A percentile compares a stretch with the other conserved stretches of the same genome.
Conservation (phyloP, 2,329 filamentous ascomycete genomes). For the Aspergillus clavatus region DNA sequence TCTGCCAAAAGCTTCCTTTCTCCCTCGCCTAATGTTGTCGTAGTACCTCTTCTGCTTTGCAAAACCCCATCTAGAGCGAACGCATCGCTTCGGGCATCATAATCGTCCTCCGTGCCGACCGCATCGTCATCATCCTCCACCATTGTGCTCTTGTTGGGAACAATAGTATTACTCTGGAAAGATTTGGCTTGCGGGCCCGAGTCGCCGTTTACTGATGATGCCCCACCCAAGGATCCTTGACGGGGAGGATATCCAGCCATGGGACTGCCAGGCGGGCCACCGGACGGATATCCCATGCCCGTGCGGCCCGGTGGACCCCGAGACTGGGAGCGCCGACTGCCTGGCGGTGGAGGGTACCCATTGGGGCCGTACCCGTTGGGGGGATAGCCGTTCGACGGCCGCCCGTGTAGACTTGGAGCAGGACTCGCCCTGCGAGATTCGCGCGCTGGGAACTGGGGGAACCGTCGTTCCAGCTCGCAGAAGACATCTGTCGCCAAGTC, state of each 20-base stretch:
- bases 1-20: slow-evolving; percentile 71
- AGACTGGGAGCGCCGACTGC: slow-evolving; percentile 40
- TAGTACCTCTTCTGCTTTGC: slow-evolving; percentile 44
- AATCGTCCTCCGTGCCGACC: slow-evolving; percentile 51
- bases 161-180: slow-evolving; percentile 91
- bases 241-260: slow-evolving; percentile 36
- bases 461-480: slow-evolving; percentile 85
- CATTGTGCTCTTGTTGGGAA: slow-evolving; percentile 97
- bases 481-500: slow-evolving; percentile 95
- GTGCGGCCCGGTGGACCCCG: slow-evolving; percentile 32
- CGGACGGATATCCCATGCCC: slow-evolving; percentile 35
- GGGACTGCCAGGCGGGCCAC: slow-evolving; percentile 32
- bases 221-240: slow-evolving; percentile 39
- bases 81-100: slow-evolving; percentile 57
- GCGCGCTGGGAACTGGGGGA: slow-evolving; percentile 69
- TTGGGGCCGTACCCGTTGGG: slow-evolving; percentile 47
- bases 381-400: slow-evolving; percentile 51
- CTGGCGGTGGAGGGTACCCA: slow-evolving; percentile 33
- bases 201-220: slow-evolving; percentile 54
- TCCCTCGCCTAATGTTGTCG: slow-evolving; percentile 49
- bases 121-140: slow-evolving; percentile 86
- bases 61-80: slow-evolving; percentile 56
- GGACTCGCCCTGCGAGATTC: slow-evolving; percentile 68
- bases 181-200: slow-evolving; percentile 79
- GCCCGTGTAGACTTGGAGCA: slow-evolving; percentile 56